A percentile compares a stretch with the other conserved stretches of the same genome.
phyloP scores from a whole-genome alignment of 164 flowering plant genomes.

The Annona squamosa region DNA sequence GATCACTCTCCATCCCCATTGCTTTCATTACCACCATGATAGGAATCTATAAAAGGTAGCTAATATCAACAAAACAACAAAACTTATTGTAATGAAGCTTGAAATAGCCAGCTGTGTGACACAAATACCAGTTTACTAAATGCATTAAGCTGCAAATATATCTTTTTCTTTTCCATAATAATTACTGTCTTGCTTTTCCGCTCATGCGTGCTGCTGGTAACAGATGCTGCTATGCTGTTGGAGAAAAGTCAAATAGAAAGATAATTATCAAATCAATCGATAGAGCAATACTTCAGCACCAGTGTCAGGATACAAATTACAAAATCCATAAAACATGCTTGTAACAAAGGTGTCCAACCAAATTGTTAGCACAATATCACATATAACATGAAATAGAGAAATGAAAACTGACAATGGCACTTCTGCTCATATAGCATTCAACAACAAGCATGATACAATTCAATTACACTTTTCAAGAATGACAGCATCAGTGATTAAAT shows the following conservation, averaged over 20 bases:
- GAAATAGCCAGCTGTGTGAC: background rate
- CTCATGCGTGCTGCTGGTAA: slow-evolving; percentile 72
- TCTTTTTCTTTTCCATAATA: slow-evolving; percentile 72
- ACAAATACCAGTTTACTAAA: slow-evolving; percentile 23
- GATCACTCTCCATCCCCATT: slow-evolving; percentile 98
- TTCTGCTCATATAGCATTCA: background rate
- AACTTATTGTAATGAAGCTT: background rate
- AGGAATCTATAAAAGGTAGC: slow-evolving; percentile 49
- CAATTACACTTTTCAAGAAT: background rate
- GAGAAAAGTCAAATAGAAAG: slow-evolving; percentile 1
- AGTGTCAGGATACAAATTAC: background rate
- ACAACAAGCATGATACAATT: background rate
- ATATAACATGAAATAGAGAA: background rate
- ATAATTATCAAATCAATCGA: slow-evolving; percentile 2
- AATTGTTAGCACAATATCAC: background rate
- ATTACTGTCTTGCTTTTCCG: slow-evolving; percentile 77
- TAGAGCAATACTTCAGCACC: background rate
- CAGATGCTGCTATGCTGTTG: slow-evolving; percentile 76
- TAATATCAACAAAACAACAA: background rate
- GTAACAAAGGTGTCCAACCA: background rate
- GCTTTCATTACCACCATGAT: slow-evolving; percentile 89
- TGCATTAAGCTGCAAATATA: slow-evolving; percentile 54
- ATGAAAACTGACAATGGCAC: background rate
- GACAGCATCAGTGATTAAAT: background rate
- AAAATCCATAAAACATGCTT: background rate